Evolutionary conservation across 352 stramenopile species (phyloP).

Genomic region (Phytophthora hybrid): DNA sequence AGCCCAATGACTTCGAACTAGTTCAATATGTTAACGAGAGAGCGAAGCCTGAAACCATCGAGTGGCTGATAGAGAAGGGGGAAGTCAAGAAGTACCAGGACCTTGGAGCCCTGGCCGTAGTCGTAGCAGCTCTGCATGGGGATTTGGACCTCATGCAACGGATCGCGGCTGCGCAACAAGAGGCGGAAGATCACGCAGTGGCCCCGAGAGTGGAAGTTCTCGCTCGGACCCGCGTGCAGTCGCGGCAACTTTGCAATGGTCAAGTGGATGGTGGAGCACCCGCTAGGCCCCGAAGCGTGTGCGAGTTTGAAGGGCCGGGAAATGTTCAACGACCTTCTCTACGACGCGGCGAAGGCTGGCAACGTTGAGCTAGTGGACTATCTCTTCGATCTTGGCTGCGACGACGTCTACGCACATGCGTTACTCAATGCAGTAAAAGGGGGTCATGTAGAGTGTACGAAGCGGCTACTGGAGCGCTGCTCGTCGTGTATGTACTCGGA

Average conservation of each 20-base stretch:
- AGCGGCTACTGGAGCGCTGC: neutral
- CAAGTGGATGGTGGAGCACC: conserved; percentile 1
- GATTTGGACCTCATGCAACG: neutral
- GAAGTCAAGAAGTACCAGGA: neutral
- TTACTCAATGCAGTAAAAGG: neutral
- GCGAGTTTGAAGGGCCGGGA: neutral
- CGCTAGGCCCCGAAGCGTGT: neutral
- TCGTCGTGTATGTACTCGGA: neutral
- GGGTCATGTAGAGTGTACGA: neutral
- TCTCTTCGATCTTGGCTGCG: neutral
- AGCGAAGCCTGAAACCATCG: neutral
- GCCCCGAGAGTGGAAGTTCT: neutral
- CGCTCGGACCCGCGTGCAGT: neutral
- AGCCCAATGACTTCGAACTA: neutral
- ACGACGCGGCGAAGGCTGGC: neutral
- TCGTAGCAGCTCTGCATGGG: neutral
- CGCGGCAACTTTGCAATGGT: neutral
- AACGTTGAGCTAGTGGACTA: neutral
- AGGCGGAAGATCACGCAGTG: neutral
- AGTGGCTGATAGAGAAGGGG: neutral
- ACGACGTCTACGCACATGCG: neutral
- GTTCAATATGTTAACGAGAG: neutral
- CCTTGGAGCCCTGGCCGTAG: neutral
- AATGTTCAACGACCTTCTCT: neutral
- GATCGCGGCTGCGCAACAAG: neutral